Percentiles rank a stretch among this genome's conserved stretches.
Conservation (phyloP, 108 stramenopile species). For the Pseudonitzschia multiseries region DNA sequence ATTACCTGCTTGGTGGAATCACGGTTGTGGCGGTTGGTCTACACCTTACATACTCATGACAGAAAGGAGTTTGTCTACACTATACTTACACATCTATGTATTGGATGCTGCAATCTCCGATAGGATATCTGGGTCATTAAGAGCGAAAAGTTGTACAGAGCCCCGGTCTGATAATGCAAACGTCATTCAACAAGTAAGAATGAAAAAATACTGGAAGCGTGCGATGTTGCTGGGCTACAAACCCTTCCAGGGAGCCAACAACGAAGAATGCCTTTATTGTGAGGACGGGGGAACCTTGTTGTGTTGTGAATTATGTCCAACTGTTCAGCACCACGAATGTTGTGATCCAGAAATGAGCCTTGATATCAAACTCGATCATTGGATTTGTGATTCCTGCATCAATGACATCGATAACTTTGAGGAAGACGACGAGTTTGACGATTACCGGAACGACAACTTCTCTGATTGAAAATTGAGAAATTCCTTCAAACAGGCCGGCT, state of each 20-base stretch:
- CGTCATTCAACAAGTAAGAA: slow-evolving; percentile 1
- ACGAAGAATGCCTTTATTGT: slow-evolving; percentile 26
- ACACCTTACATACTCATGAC: slow-evolving; percentile 25
- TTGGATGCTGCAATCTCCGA: slow-evolving; percentile 44
- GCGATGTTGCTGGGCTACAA: slow-evolving; percentile 15
- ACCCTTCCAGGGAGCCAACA: slow-evolving; percentile 14
- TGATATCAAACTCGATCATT: slow-evolving; percentile 12
- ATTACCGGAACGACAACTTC: not conserved
- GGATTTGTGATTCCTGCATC: slow-evolving; percentile 36
- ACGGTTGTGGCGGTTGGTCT: slow-evolving; percentile 36
- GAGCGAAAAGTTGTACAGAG: not conserved
- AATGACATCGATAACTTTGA: slow-evolving; percentile 28
- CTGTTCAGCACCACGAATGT: slow-evolving; percentile 39
- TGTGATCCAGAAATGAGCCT: slow-evolving; percentile 9
- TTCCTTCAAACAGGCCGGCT: too few relatives aligned
- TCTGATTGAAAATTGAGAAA: too few relatives aligned
- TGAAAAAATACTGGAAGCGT: slow-evolving; percentile 16
- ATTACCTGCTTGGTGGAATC: slow-evolving; percentile 44
- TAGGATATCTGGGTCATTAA: not conserved
- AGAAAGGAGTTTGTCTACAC: slow-evolving; percentile 9
- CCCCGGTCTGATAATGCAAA: not conserved
- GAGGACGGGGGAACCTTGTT: slow-evolving; percentile 36
- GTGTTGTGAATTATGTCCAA: slow-evolving; percentile 45
- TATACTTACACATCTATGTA: slow-evolving; percentile 36
- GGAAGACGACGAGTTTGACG: not conserved